These are phyloP conservation scores for Neurospora sp. DNA, from an alignment of 495 filamentous ascomycete genomes.

Conservation along the genomic window DNA sequence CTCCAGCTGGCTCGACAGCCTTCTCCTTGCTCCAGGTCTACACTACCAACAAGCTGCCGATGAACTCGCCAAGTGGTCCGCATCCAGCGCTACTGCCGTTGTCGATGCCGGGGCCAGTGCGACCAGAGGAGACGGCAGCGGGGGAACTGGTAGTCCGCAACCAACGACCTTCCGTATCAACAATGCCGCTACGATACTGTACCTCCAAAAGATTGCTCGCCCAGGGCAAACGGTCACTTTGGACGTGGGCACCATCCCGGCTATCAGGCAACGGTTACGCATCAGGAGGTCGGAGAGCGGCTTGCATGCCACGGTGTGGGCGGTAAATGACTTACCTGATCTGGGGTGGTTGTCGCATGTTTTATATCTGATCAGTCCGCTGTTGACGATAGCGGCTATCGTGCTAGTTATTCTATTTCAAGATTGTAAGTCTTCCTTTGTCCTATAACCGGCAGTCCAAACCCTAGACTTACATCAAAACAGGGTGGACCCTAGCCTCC, in stretches of 20 bases:
- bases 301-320: constrained; percentile 22
- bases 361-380: constrained; percentile 35
- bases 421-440: constrained; percentile 30
- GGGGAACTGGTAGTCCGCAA: constrained; percentile 3
- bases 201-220: constrained; percentile 37
- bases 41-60: constrained; percentile 52
- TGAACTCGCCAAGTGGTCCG: constrained; percentile 21
- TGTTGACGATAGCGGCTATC: constrained; percentile 32
- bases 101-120: constrained; percentile 14
- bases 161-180: constrained; percentile 35
- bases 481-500: constrained; percentile 39
- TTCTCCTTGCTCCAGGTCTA: constrained; percentile 49
- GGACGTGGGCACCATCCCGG: constrained; percentile 26
- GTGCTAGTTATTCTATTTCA: constrained; percentile 29
- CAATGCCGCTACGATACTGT: constrained; percentile 43
- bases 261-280: constrained; percentile 7
- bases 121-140: constrained; percentile 8
- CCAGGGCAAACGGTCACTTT: constrained; percentile 38
- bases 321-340: constrained; percentile 17
- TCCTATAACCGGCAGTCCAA: not conserved
- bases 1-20: constrained; percentile 39
- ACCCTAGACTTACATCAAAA: not conserved
- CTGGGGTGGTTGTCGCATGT: constrained; percentile 31
- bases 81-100: constrained; percentile 10
- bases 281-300: constrained; percentile 12